phyloP scores from a whole-genome alignment of 1,284 basidiomycete genomes.

The Irpex rosettiformis region DNA sequence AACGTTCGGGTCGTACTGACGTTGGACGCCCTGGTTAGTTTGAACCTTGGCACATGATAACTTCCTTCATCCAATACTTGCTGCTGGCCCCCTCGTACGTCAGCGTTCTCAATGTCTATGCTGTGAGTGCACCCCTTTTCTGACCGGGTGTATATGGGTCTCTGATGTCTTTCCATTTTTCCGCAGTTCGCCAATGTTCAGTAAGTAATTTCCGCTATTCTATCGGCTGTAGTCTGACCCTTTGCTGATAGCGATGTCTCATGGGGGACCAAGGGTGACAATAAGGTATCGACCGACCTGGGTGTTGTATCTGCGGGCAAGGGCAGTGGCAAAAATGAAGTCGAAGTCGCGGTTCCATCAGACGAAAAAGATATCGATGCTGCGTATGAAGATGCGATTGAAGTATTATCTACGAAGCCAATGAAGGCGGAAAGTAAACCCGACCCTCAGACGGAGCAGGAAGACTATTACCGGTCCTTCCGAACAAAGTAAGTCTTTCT shows the following conservation, averaged over 20 bases:
- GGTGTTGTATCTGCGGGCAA: conserved; percentile 65
- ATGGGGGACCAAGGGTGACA: conserved; percentile 92
- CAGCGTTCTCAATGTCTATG: conserved; percentile 86
- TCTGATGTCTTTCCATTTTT: conserved; percentile 6
- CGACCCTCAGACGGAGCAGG: conserved; percentile 70
- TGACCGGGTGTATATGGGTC: background rate
- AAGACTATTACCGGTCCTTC: conserved; percentile 88
- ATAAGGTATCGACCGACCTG: conserved; percentile 80
- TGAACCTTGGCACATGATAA: conserved; percentile 92
- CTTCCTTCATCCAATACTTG: conserved; percentile 91
- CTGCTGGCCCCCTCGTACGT: conserved; percentile 93
- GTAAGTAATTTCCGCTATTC: conserved; percentile 31
- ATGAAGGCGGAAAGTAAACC: conserved; percentile 64
- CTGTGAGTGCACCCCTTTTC: conserved; percentile 33
- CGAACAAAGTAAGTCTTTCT: conserved; percentile 67
- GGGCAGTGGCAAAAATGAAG: conserved; percentile 62
- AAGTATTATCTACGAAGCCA: conserved; percentile 71
- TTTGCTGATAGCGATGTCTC: conserved; percentile 55
- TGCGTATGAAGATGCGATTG: conserved; percentile 82
- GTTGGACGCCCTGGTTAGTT: conserved; percentile 41
- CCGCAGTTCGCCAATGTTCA: conserved; percentile 82
- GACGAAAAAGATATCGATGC: conserved; percentile 86
- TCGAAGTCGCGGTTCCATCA: conserved; percentile 78
- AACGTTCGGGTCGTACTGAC: background rate
- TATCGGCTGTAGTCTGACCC: conserved; percentile 3